A percentile compares a stretch with the other conserved stretches of the same genome.
Evolutionary conservation across 2,329 filamentous ascomycete species (phyloP).

Genomic region (Plenodomus biglobosus): DNA sequence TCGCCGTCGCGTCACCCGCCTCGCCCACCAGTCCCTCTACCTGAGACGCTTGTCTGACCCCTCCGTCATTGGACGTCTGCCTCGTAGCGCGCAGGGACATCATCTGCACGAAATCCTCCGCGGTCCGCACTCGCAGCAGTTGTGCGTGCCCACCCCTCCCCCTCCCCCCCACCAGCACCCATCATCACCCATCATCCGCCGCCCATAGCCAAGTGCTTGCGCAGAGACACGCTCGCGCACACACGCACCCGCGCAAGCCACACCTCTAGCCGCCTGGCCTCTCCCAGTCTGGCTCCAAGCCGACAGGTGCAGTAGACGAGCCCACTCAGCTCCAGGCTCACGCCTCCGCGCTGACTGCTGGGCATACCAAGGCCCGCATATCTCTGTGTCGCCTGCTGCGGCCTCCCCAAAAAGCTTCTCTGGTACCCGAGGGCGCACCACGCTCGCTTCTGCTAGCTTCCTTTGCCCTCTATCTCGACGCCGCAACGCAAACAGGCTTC

Average conservation of each 20-base stretch:
- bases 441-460: constrained; percentile 12
- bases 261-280: constrained; percentile 7
- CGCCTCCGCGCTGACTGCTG: constrained; percentile 19
- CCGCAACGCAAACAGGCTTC: constrained; percentile 3
- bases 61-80: constrained; percentile 39
- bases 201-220: background rate
- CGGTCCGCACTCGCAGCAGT: constrained; percentile 31
- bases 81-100: constrained; percentile 44
- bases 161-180: constrained; percentile 13
- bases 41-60: constrained; percentile 42
- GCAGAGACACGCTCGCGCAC: no score
- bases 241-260: constrained; percentile 5
- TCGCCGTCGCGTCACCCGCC: constrained; percentile 39
- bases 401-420: constrained; percentile 39
- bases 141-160: constrained; percentile 16
- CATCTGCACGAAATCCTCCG: constrained; percentile 58
- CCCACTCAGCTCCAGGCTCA: constrained; percentile 4
- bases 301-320: no score
- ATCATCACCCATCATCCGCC: constrained; percentile 17
- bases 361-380: constrained; percentile 23
- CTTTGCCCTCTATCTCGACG: constrained; percentile 10
- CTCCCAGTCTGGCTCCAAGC: constrained; percentile 19
- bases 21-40: constrained; percentile 32
- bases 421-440: constrained; percentile 12
- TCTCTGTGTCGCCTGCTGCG: constrained; percentile 43